Percentiles rank a stretch among this genome's conserved stretches.
These are phyloP conservation scores for Corynespora cassiicola DNA, from an alignment of 2,329 filamentous ascomycete species.

Conservation along the genomic window DNA sequence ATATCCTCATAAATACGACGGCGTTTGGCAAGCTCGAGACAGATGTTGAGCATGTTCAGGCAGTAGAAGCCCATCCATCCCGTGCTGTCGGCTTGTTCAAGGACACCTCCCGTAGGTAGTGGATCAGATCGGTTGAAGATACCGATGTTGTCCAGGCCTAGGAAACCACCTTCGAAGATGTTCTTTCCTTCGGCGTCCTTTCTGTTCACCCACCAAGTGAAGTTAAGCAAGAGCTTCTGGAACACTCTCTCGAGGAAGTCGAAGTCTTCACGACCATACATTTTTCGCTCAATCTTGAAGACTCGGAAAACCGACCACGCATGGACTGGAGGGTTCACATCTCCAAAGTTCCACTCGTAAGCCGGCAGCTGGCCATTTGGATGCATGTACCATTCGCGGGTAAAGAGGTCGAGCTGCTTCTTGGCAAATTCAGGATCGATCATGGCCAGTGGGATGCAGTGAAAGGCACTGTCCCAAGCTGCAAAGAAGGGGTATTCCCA, in stretches of 20 bases:
- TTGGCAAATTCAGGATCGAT: conserved; percentile 98
- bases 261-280: conserved; percentile 92
- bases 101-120: conserved; percentile 86
- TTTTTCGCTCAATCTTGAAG: conserved; percentile 98
- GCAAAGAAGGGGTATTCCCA: conserved; percentile 99
- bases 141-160: conserved; percentile 96
- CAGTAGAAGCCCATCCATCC: conserved; percentile 99
- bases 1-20: conserved; percentile 95
- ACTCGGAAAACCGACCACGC: conserved; percentile 95
- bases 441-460: conserved; percentile 95
- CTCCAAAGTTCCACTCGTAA: conserved; percentile 97
- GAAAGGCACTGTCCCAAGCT: conserved; percentile 96
- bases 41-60: conserved; percentile 95
- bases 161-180: conserved; percentile 94
- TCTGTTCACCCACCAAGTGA: conserved; percentile 99
- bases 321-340: conserved; percentile 95
- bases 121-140: conserved; percentile 97
- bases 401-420: conserved; percentile 96
- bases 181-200: conserved; percentile 96
- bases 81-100: conserved; percentile 96
- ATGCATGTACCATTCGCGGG: conserved; percentile 98
- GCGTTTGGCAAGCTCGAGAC: conserved; percentile 92
- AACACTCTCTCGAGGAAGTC: conserved; percentile 97
- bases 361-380: conserved; percentile 94
- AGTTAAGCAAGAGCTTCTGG: conserved; percentile 93